Percentiles rank a stretch among this genome's conserved stretches.
Conservation (phyloP, 2,329 filamentous ascomycete genomes). For the Penicillium italicum region DNA sequence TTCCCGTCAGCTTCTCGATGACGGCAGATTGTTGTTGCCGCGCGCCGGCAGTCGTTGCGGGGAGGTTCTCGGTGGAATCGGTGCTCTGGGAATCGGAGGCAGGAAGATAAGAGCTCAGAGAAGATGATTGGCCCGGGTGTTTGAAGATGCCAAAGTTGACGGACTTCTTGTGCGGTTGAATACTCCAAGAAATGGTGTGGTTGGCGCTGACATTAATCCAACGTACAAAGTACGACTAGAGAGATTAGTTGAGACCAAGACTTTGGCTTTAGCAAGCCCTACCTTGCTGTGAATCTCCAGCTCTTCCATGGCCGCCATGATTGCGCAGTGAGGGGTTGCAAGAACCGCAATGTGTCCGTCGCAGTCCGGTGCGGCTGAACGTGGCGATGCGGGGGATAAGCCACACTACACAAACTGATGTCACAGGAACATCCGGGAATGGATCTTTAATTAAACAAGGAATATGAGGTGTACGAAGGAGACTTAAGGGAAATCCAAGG, state of each 20-base stretch:
- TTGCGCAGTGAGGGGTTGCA: constrained; percentile 13
- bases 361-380: constrained; percentile 22
- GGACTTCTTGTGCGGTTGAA: constrained; percentile 97
- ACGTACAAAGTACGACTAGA: constrained; percentile 85
- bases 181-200: constrained; percentile 94
- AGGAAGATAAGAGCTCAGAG: constrained; percentile 46
- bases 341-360: constrained; percentile 10
- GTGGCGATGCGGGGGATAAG: constrained; percentile 14
- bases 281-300: constrained; percentile 98
- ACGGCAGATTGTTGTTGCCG: constrained; percentile 68
- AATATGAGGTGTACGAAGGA: background rate
- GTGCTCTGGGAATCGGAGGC: constrained; percentile 43
- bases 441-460: background rate
- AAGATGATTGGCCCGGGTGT: constrained; percentile 71
- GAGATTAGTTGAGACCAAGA: background rate
- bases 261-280: constrained; percentile 19
- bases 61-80: constrained; percentile 36
- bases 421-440: background rate
- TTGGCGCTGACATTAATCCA: constrained; percentile 91
- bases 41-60: constrained; percentile 39
- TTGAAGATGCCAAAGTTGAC: constrained; percentile 99
- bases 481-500: background rate
- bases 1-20: constrained; percentile 59
- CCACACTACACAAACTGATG: constrained; percentile 2
- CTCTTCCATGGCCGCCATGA: constrained; percentile 92